Percentiles rank a stretch among this genome's conserved stretches.
Conservation (phyloP, 169 alveolate genomes). For the Eimeria maxima region DNA sequence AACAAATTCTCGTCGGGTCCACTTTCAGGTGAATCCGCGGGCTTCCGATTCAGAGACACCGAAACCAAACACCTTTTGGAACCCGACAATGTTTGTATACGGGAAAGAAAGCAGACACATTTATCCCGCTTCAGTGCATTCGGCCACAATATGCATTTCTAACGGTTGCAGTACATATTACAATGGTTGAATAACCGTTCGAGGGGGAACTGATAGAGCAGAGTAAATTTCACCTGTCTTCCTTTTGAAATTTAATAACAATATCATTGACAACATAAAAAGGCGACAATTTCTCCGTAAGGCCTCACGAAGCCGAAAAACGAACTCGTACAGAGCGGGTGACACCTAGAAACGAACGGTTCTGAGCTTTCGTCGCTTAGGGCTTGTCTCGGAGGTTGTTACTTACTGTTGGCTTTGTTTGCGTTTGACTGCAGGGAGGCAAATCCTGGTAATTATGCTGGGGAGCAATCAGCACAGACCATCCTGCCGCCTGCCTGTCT, state of each 20-base stretch:
- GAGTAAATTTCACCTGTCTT: background rate
- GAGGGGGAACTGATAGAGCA: background rate
- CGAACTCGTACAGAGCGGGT: background rate
- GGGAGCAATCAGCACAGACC: slow-evolving; percentile 2
- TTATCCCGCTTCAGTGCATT: too few relatives aligned
- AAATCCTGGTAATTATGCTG: background rate
- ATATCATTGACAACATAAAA: background rate
- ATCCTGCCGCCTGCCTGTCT: slow-evolving; percentile 38
- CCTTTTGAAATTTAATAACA: background rate
- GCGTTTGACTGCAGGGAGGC: background rate
- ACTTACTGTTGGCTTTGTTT: background rate
- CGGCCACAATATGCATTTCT: background rate
- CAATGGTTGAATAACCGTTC: too few relatives aligned
- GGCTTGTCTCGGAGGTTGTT: background rate
- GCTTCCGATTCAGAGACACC: background rate
- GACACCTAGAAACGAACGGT: background rate
- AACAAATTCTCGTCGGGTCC: background rate
- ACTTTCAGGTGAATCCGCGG: slow-evolving; percentile 17
- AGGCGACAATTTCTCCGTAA: background rate
- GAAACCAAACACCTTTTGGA: background rate
- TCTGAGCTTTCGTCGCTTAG: background rate
- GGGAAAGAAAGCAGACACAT: too few relatives aligned
- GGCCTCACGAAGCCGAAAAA: background rate
- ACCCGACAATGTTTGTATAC: background rate
- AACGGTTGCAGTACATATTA: background rate